A percentile compares a stretch with the other conserved stretches of the same genome.
Evolutionary conservation across 2,329 filamentous ascomycete species (phyloP).

Genomic region (Aspergillus vadensis): DNA sequence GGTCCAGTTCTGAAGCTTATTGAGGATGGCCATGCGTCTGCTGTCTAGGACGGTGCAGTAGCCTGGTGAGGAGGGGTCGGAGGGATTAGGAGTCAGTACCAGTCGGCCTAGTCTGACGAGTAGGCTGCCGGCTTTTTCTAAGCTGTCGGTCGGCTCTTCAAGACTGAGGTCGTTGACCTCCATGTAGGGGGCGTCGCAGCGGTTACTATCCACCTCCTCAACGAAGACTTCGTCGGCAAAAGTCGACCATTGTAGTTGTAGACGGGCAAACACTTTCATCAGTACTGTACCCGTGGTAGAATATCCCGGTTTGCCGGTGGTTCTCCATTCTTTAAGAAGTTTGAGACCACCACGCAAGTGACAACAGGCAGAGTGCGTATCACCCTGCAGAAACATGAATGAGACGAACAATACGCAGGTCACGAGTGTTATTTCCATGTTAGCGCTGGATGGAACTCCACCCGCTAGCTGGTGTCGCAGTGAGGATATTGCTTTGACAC

Average conservation of each 20-base stretch:
- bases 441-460: not conserved
- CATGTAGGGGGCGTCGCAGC: not conserved
- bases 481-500: not conserved
- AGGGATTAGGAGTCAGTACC: not conserved
- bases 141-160: not conserved
- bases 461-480: not conserved
- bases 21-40: not conserved
- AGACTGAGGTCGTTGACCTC: not conserved
- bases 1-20: not conserved
- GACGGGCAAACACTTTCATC: conserved; percentile 10
- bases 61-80: not conserved
- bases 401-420: conserved; percentile 21
- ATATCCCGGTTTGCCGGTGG: not conserved
- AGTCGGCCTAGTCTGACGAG: not conserved
- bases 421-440: conserved; percentile 20
- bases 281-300: conserved; percentile 5
- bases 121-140: not conserved
- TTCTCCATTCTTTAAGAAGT: not conserved
- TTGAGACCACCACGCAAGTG: conserved; percentile 16
- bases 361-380: conserved; percentile 8
- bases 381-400: conserved; percentile 19
- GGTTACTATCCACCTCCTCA: not conserved
- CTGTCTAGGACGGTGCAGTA: not conserved
- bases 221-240: conserved; percentile 4
- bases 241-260: conserved; percentile 17